A percentile compares a stretch with the other conserved stretches of the same genome.
These are phyloP conservation scores for Rhizopogon rudus DNA, from an alignment of 768 basidiomycete genomes.

Conservation along the genomic window DNA sequence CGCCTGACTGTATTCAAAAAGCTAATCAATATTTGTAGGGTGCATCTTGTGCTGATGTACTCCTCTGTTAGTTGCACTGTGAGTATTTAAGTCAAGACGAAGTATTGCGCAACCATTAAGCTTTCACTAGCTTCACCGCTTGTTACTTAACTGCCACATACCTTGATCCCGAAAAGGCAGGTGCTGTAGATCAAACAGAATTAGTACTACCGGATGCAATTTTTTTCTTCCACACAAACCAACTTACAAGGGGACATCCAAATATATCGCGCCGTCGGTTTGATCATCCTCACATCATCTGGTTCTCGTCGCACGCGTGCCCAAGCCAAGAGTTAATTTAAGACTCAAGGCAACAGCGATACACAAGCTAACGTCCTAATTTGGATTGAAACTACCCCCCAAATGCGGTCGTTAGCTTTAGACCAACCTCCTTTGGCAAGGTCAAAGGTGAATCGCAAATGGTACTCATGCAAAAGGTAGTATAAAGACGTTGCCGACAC, in stretches of 20 bases:
- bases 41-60: too few species aligned
- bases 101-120: neutral
- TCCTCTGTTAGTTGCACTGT: neutral
- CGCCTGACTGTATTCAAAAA: too few species aligned
- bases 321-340: neutral
- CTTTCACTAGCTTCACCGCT: neutral
- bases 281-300: neutral
- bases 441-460: slow-evolving; percentile 15
- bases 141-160: neutral
- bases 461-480: neutral
- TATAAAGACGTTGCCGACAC: slow-evolving; percentile 20
- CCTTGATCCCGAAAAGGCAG: slow-evolving; percentile 13
- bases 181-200: slow-evolving; percentile 7
- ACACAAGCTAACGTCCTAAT: slow-evolving; percentile 26
- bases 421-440: slow-evolving; percentile 21
- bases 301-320: neutral
- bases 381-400: slow-evolving; percentile 18
- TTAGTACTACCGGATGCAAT: neutral
- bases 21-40: neutral
- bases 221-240: neutral
- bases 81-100: neutral
- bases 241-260: slow-evolving; percentile 16
- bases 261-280: slow-evolving; percentile 7
- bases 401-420: slow-evolving; percentile 14
- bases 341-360: neutral